Evolutionary conservation across 352 stramenopile genomes (phyloP), one percentile per base, ranked within the genome.

Genomic region (Globisporangium polare): DNA sequence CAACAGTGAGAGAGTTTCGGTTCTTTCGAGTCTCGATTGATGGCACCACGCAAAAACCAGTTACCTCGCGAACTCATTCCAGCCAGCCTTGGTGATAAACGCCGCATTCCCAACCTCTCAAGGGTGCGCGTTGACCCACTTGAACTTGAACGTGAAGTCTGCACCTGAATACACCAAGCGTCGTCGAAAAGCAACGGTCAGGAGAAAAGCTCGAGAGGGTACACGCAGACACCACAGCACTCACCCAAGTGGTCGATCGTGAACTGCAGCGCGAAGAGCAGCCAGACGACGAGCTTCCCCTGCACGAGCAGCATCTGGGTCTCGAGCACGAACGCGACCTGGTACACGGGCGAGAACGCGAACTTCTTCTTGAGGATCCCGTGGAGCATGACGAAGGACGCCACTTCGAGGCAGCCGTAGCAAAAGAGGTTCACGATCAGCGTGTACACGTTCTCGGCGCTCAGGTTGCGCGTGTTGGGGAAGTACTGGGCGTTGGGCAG

Each of bases 301-400:
- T 53, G 46, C 24, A 53, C 46, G 46, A 37, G 24, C 46, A 35
- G 24, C 24, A 35, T 53, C 46, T 53, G 46, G 5, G 24, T 53
- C 46, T 53, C 24, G 46, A 53, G 46, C 46, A 53, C 13, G 26
- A 53, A 53, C 13, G 18, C 42, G 42, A 47, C 42, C n/a, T 47
- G 42, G 9, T 47, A 47, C 0, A 47, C 5, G 0, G 42, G 42
- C 18, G 42, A 47, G 42, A 47, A 26, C 18, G 5, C 42, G 7
- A 47, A 47, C 18, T 46, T 46, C 17, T 22, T n/a, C 39, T 22
- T 46, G 39, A 46, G 39, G 39, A 24, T 46, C 15, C 39, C 15
- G 42, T 26, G 42, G 42, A 15, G 42, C 18, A 18, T 47, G 18
- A 47, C 5, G 8, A 47, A 47, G 5, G 18, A 15, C 18, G n/a